Percentiles rank a stretch among this genome's conserved stretches.
Evolutionary conservation across 179 eudicot species (phyloP).

Genomic region (Silene noctiflora): DNA sequence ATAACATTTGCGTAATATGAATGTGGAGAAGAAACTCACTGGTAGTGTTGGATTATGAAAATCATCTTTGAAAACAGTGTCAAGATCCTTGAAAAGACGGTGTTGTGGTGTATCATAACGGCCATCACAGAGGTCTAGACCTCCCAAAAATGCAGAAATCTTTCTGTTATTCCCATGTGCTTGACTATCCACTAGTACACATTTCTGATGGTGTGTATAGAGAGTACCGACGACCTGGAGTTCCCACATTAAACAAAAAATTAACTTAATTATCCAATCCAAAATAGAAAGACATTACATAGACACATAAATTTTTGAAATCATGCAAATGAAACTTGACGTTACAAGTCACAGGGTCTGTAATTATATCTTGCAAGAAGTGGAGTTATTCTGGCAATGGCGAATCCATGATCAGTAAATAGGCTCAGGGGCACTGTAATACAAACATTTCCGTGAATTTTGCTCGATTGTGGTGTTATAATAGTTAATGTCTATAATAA

Average conservation of each 20-base stretch:
- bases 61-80: slow-evolving; percentile 57
- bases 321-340: neutral
- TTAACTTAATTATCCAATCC: neutral
- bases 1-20: neutral
- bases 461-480: no score
- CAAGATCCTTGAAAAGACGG: slow-evolving; percentile 61
- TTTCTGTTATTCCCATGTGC: slow-evolving; percentile 73
- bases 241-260: slow-evolving; percentile 14
- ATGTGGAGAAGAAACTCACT: slow-evolving; percentile 38
- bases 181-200: slow-evolving; percentile 81
- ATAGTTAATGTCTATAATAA: no score
- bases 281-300: no score
- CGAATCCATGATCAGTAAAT: no score
- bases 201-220: slow-evolving; percentile 88
- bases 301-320: neutral
- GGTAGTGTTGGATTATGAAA: slow-evolving; percentile 62
- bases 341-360: neutral
- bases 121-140: slow-evolving; percentile 76
- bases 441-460: no score
- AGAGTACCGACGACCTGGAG: slow-evolving; percentile 83
- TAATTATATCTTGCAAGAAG: neutral
- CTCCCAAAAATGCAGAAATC: slow-evolving; percentile 76
- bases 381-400: no score
- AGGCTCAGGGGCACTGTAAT: no score
- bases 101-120: slow-evolving; percentile 82